Base-by-base conservation (phyloP, 2,329 filamentous ascomycete species). In the Fusarium succisae region DNA sequence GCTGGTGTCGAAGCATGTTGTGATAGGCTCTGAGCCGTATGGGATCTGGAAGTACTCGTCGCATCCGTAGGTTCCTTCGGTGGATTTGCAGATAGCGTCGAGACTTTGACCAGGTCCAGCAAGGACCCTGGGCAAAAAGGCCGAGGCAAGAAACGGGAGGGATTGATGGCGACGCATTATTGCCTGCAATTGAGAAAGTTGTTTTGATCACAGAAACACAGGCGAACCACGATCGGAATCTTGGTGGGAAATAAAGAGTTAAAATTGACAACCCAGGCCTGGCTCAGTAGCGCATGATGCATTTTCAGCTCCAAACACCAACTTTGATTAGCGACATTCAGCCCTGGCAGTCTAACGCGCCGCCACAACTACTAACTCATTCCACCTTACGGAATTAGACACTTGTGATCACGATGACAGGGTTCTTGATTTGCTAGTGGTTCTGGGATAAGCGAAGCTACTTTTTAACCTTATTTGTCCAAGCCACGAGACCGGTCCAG, bases 31-130 rank as follows among this genome's bases (percentile, higher is more conserved):
- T 37, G 70, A 73, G 26, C 59, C 70, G 6, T 59, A 70, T 4
- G 70, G 70, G 22, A 73, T 69, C 9, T 66, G 10, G 18, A 61
- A 73, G 35, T 38, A 44, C 4, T 28, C 53, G 6, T 59, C 63
- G 30, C 70, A 73, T 15, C 70, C 70, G 17, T 73, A 64, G n/a
- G 66, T 72, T 7, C 70, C 70, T 22, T 73, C 65, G 4, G 56
- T 64, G 8, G 70, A 63, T 32, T 73, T 70, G 18, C 69, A 73
- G 18, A 73, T 70, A 17, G 26, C 26, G 22, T 53, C 53, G n/a
- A 73, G 65, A 15, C 26, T 62, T n/a, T 73, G 70, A 10, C 61
- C 61, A 5, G 70, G 66, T 24, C 65, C 70, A 22, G 70, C 70
- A 4, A 62, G 13, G 4, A 38, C 61, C 11, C 35, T 45, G n/a